phyloP scores from a whole-genome alignment of 768 basidiomycete genomes.

The Clathrus columnatus region DNA sequence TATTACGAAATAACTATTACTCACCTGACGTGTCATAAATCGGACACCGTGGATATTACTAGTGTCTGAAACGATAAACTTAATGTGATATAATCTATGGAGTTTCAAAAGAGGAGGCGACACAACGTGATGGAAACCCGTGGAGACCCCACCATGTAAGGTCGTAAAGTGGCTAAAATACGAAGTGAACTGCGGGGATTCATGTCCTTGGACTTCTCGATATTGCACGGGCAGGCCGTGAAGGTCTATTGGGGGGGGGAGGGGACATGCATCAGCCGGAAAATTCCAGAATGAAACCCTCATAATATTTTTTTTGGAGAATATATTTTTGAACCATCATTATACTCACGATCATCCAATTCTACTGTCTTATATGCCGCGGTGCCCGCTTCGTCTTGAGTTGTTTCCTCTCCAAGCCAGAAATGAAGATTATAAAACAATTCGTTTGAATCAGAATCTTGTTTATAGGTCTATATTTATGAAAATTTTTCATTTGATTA shows the following conservation, averaged over 20 bases:
- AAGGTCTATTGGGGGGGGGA: conserved; percentile 38
- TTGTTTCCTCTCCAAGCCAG: conserved; percentile 53
- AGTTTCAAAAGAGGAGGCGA: conserved; percentile 34
- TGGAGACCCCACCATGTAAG: conserved; percentile 40
- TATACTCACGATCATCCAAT: conserved; percentile 48
- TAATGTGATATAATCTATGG: conserved; percentile 44
- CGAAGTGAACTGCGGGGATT: conserved; percentile 42
- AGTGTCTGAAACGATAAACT: conserved; percentile 19
- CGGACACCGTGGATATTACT: conserved; percentile 1
- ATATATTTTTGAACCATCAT: neutral
- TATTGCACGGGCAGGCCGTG: conserved; percentile 50
- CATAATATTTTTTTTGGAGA: neutral
- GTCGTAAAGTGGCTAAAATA: conserved; percentile 41
- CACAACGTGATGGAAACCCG: conserved; percentile 44
- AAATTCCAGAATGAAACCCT: neutral
- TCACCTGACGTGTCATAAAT: conserved; percentile 12
- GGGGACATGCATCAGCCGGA: neutral
- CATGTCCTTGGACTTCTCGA: conserved; percentile 52
- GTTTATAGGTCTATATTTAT: conserved; percentile 45
- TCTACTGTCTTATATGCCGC: conserved; percentile 63
- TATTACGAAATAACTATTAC: neutral
- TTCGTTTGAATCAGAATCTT: conserved; percentile 34
- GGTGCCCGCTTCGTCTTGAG: conserved; percentile 51
- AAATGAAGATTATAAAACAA: conserved; percentile 55
- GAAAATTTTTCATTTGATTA: neutral